Base-by-base conservation (phyloP, 768 basidiomycete genomes). In the Lentinula guzmanii region DNA sequence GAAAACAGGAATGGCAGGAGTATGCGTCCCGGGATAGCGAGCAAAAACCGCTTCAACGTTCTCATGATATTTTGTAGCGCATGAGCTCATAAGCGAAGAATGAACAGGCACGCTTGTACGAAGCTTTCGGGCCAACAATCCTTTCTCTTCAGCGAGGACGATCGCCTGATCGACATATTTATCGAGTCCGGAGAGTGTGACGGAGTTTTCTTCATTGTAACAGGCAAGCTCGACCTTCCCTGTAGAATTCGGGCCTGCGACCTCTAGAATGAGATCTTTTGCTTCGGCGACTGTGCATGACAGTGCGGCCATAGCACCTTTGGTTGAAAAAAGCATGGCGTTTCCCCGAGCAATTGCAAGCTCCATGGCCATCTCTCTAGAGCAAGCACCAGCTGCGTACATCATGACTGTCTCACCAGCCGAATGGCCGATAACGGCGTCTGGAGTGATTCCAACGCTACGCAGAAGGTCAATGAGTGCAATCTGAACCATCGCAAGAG, bases 381-480 rank as follows among this genome's bases (percentile, higher is more conserved):
- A 64, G 2, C 68, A 73, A 4, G 80, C 77, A 7, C 58, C 58
- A 52, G 46, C 35, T 4, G 58, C 46, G 37, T 60, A 60, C 57
- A 81, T 61, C 16, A 80, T 51, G 0, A 75, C 76, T 0, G 77
- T 77, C 63, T 82, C 80, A 9, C 80, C 80, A 18, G 79, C 78
- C 15, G 79, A 81, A 66, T 81, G 79, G 0, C 81, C 81, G 6
- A 81, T 52, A 13, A 80, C 66, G 6, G 69, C 66, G 46, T 78
- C 72, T 0, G 81, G 78, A 13, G 58, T 62, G 52, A 79, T 56
- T 9, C 76, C 75, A 15, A 79, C 46, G 48, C 71, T 70, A 1
- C 62, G 61, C 1, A 82, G 63, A 3, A 77, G 69, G 52, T 82
- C 81, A 62, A 74, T 73, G 4, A 80, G 58, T 0, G 79, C 81